phyloP scores from a whole-genome alignment of 1,284 basidiomycete species.

The Cerioporus squamosus region DNA sequence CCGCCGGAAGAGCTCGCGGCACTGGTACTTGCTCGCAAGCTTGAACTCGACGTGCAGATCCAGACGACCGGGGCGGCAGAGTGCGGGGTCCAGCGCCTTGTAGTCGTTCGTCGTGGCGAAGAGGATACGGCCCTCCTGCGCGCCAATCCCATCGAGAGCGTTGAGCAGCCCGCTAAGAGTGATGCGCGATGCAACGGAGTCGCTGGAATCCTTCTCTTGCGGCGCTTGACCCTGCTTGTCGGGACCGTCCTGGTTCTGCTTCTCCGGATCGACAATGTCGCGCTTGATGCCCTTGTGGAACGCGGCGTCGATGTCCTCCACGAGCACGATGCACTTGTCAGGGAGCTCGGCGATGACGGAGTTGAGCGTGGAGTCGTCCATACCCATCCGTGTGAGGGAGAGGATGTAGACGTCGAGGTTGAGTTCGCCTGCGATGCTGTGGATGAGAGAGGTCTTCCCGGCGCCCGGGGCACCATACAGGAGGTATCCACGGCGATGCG shows the following conservation, averaged over 20 bases:
- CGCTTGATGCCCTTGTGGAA: constrained; percentile 64
- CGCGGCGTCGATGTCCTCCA: constrained; percentile 83
- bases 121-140: constrained; percentile 76
- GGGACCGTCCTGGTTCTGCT: constrained; percentile 9
- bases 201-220: constrained; percentile 6
- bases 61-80: constrained; percentile 78
- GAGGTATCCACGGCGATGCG: constrained; percentile 75
- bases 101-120: constrained; percentile 82
- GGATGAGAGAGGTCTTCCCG: constrained; percentile 78
- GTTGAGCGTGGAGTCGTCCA: constrained; percentile 69
- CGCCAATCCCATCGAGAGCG: constrained; percentile 75
- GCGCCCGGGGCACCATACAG: constrained; percentile 75
- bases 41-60: constrained; percentile 78
- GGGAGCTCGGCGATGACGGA: constrained; percentile 70
- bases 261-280: constrained; percentile 32
- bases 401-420: constrained; percentile 76
- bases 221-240: not conserved
- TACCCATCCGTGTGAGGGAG: constrained; percentile 68
- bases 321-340: constrained; percentile 70
- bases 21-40: constrained; percentile 69
- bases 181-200: constrained; percentile 41
- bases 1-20: constrained; percentile 60
- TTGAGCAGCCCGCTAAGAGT: constrained; percentile 76
- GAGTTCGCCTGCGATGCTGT: constrained; percentile 77
- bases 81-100: constrained; percentile 66